Percentiles rank a stretch among this genome's conserved stretches.
Conservation (phyloP, 2,329 filamentous ascomycete species). For the Diaporthe sp. region DNA sequence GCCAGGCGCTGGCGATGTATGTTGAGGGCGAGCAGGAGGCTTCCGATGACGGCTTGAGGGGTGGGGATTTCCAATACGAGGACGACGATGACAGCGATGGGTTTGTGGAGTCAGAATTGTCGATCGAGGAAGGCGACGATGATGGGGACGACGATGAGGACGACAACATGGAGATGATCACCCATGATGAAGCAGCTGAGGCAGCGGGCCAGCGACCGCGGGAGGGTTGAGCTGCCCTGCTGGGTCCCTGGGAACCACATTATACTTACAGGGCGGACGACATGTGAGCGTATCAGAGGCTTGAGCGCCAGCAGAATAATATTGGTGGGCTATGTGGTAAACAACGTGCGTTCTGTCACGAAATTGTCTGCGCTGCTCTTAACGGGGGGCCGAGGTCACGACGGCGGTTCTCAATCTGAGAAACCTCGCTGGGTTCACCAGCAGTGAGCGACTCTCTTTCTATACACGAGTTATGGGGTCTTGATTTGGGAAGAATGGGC, state of each 20-base stretch:
- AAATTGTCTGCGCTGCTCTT: not conserved
- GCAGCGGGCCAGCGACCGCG: not conserved
- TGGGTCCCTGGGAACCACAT: not conserved
- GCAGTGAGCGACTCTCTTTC: not conserved
- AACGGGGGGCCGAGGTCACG: too few species aligned
- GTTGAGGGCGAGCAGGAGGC: conserved; percentile 27
- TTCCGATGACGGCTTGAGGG: conserved; percentile 17
- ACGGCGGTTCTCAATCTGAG: not conserved
- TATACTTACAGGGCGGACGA: not conserved
- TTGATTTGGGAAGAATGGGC: not conserved
- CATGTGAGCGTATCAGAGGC: too few species aligned
- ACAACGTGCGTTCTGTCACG: too few species aligned
- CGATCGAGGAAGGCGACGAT: conserved; percentile 9
- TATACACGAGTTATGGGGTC: not conserved
- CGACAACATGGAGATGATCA: conserved; percentile 9
- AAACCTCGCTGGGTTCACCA: not conserved
- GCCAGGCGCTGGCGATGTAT: conserved; percentile 36
- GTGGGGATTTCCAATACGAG: conserved; percentile 30
- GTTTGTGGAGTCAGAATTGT: not conserved
- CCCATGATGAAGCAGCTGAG: not conserved
- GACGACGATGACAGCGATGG: conserved; percentile 37
- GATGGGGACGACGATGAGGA: not conserved
- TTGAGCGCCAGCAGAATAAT: not conserved
- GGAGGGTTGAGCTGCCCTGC: not conserved
- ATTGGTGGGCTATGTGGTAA: not conserved